Evolutionary conservation across 768 basidiomycete species (phyloP), one percentile per base, ranked within the genome.

Genomic region (Cystobasidiopsis lactophilus): DNA sequence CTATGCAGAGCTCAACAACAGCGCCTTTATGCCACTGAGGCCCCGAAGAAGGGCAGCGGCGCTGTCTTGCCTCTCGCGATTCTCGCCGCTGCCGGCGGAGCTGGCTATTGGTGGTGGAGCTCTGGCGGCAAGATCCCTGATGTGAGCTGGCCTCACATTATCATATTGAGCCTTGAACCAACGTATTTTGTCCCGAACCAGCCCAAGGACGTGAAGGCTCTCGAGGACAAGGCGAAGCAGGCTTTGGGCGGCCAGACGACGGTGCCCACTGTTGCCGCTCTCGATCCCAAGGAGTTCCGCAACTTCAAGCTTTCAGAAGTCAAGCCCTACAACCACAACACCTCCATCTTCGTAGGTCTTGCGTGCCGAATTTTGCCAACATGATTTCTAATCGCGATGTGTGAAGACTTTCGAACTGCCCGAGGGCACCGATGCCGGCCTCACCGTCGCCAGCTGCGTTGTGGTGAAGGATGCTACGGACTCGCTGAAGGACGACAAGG

Each of bases 251-350:
- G 7, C 41, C 19, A 43, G 11, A 43, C 41, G 9, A 7, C 7
- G 9, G 41, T n/a, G 7, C 9, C 7, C 19, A 49, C 26, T n/a
- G 53, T 50, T 14, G 40, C 38, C 41, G 54, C 58, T 16, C 41
- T 56, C 21, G 41, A 45, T 49, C 52, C 55, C 23, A 52, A 53
- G 14, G 50, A 49, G 33, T 57, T 56, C 45, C 18, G 21, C 40
- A 56, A 51, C 64, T 80, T 93, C 68, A 78, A 77, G 64, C 76
- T 96, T 18, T 11, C 50, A 21, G 24, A 52, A 38, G 66, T 85
- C 55, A 69, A 77, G 55, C 79, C 79, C 0, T 93, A 91, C 73
- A 96, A 93, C 75, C 81, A 95, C 74, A 93, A 96, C 69, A 81
- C 85, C 14, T 72, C 83, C 30, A 76, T 74, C 77, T 86, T 66